Conservation (phyloP, 805 yeast species). For the Lachancea thermotolerans region DNA sequence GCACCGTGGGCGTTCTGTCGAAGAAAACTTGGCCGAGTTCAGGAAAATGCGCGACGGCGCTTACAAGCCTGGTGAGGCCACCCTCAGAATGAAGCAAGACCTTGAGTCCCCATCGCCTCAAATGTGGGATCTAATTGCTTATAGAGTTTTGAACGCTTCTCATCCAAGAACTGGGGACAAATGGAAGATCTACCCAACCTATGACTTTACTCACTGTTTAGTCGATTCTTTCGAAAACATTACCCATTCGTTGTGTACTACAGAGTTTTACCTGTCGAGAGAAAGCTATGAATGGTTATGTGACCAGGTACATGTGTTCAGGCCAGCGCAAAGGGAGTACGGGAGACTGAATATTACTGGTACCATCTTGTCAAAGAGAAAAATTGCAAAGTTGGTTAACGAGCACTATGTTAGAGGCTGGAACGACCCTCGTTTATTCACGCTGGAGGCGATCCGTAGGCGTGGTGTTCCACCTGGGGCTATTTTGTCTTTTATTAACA, state of each 20-base stretch:
- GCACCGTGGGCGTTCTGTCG: constrained; percentile 64
- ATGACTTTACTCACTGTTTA: constrained; percentile 97
- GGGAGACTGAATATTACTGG: constrained; percentile 95
- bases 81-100: constrained; percentile 95
- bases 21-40: constrained; percentile 72
- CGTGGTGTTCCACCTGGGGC: constrained; percentile 99
- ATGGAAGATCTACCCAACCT: constrained; percentile 98
- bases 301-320: constrained; percentile 87
- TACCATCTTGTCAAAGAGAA: constrained; percentile 89
- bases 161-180: constrained; percentile 96
- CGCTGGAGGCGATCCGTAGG: constrained; percentile 89
- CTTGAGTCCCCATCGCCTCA: constrained; percentile 87
- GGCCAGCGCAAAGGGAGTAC: constrained; percentile 98
- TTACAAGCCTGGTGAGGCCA: constrained; percentile 86
- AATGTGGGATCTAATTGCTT: constrained; percentile 99
- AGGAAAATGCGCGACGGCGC: constrained; percentile 88
- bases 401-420: constrained; percentile 83
- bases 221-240: constrained; percentile 97
- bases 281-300: constrained; percentile 98
- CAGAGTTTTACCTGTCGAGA: constrained; percentile 86
- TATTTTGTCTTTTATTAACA: constrained; percentile 83
- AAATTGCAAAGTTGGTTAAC: constrained; percentile 86
- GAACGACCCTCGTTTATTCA: constrained; percentile 97
- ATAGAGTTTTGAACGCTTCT: constrained; percentile 83
- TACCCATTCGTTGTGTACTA: constrained; percentile 92